Evolutionary conservation across 2,329 filamentous ascomycete genomes (phyloP).

Genomic region (Fusarium piperis): DNA sequence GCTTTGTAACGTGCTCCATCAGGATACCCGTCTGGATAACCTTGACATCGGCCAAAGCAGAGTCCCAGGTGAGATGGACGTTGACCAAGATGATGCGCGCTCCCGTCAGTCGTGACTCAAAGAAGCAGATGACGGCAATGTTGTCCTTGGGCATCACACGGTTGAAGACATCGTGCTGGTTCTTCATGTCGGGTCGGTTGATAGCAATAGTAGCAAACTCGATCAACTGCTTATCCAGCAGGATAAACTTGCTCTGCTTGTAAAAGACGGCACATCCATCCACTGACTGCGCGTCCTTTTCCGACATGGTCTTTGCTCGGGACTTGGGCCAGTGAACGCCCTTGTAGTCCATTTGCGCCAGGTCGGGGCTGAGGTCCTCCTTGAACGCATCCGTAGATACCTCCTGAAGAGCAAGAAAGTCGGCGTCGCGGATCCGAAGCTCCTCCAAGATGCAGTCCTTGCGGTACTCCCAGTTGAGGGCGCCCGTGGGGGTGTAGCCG

Average conservation of each 20-base stretch:
- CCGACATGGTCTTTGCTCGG: slow-evolving; percentile 89
- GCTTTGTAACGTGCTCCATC: slow-evolving; percentile 89
- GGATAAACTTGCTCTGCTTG: slow-evolving; percentile 92
- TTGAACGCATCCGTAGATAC: slow-evolving; percentile 93
- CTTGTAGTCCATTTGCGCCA: slow-evolving; percentile 90
- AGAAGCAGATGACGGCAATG: slow-evolving; percentile 89
- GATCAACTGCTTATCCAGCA: slow-evolving; percentile 93
- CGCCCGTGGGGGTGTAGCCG: slow-evolving; percentile 86
- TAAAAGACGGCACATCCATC: slow-evolving; percentile 98
- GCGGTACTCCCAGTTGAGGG: slow-evolving; percentile 87
- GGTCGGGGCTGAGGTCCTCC: slow-evolving; percentile 86
- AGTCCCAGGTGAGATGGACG: slow-evolving; percentile 95
- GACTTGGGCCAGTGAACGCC: slow-evolving; percentile 93
- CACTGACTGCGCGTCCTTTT: slow-evolving; percentile 87
- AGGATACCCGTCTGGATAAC: slow-evolving; percentile 94
- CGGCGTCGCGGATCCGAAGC: slow-evolving; percentile 79
- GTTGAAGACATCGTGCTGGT: slow-evolving; percentile 97
- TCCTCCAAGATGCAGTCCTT: slow-evolving; percentile 85
- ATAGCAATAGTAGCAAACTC: slow-evolving; percentile 94
- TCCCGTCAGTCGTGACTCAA: slow-evolving; percentile 92
- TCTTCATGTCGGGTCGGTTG: slow-evolving; percentile 95
- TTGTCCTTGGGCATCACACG: slow-evolving; percentile 98
- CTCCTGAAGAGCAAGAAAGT: slow-evolving; percentile 94
- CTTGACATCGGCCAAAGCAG: slow-evolving; percentile 91
- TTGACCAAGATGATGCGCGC: slow-evolving; percentile 92